Evolutionary conservation across 352 stramenopile species (phyloP).

Genomic region (Pythium chondricola): DNA sequence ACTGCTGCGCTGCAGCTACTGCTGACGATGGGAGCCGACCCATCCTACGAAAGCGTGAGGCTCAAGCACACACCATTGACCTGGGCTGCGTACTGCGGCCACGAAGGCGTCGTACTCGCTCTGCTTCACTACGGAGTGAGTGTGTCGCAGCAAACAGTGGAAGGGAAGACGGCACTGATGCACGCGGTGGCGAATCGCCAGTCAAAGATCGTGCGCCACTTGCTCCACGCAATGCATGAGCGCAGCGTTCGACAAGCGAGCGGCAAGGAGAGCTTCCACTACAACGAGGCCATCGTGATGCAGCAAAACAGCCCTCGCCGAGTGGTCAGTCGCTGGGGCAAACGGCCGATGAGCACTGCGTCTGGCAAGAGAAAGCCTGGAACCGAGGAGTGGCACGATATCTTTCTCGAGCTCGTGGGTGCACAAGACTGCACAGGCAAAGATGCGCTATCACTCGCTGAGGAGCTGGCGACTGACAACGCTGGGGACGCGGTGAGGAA

Average conservation of each 20-base stretch:
- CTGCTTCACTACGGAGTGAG: conserved; percentile 32
- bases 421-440: conserved; percentile 27
- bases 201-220: conserved; percentile 40
- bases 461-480: not conserved
- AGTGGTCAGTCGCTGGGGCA: conserved; percentile 7
- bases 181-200: conserved; percentile 59
- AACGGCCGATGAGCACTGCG: conserved; percentile 3
- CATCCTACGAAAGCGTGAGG: conserved; percentile 40
- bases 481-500: conserved; percentile 23
- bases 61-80: conserved; percentile 66
- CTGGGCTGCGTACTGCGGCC: conserved; percentile 69
- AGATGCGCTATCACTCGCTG: conserved; percentile 28
- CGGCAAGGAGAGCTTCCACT: conserved; percentile 24
- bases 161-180: conserved; percentile 63
- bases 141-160: conserved; percentile 33
- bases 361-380: conserved; percentile 3
- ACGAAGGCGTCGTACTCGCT: conserved; percentile 48
- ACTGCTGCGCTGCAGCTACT: conserved; percentile 29
- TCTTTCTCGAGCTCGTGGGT: conserved; percentile 35
- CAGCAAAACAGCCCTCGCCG: conserved; percentile 2
- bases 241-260: not conserved
- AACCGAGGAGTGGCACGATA: conserved; percentile 47
- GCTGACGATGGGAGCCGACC: conserved; percentile 31
- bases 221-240: conserved; percentile 40
- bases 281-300: conserved; percentile 13